phyloP scores from a whole-genome alignment of 2,329 filamentous ascomycete species.

The Botryotinia convoluta region DNA sequence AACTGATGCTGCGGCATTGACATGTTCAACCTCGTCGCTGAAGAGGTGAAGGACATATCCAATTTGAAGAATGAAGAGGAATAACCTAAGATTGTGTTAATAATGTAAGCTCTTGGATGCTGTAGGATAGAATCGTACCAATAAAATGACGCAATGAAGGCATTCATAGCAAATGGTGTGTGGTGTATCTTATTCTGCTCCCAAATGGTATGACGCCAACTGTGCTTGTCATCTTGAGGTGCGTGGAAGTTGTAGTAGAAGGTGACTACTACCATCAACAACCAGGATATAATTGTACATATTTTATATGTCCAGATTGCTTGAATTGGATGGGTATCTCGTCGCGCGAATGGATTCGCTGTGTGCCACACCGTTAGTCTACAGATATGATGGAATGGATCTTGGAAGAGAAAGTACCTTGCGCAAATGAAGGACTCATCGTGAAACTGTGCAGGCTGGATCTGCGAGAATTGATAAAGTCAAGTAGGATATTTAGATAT shows the following conservation, averaged over 20 bases:
- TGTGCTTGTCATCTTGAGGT: constrained; percentile 57
- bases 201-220: constrained; percentile 65
- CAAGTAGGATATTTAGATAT: background rate
- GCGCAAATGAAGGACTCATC: constrained; percentile 15
- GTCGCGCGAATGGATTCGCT: constrained; percentile 76
- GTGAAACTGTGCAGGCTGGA: background rate
- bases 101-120: background rate
- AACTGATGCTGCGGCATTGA: constrained; percentile 71
- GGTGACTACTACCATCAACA: constrained; percentile 67
- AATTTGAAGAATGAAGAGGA: constrained; percentile 72
- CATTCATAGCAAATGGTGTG: constrained; percentile 75
- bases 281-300: constrained; percentile 70
- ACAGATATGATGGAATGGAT: background rate
- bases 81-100: constrained; percentile 51
- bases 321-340: constrained; percentile 60
- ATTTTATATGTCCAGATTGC: constrained; percentile 72
- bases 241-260: constrained; percentile 70
- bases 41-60: constrained; percentile 77
- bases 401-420: background rate
- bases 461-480: background rate
- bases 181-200: constrained; percentile 63
- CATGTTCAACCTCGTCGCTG: constrained; percentile 58
- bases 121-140: constrained; percentile 53
- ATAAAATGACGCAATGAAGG: constrained; percentile 65
- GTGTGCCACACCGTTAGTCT: constrained; percentile 2